These are phyloP conservation scores for Plasmodium chabaudi DNA, from an alignment of 169 alveolate genomes.

Conservation along the genomic window DNA sequence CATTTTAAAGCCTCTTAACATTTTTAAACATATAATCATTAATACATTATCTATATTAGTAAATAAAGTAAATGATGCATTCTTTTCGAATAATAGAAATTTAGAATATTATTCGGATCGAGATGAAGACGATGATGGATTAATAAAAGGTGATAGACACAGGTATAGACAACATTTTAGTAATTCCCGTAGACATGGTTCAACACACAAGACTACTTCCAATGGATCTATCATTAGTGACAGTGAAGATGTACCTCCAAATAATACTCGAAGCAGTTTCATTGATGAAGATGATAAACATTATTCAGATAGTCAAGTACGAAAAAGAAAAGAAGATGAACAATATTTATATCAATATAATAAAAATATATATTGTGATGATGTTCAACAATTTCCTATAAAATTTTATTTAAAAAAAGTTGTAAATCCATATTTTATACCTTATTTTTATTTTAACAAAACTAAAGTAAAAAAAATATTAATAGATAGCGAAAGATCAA, in stretches of 20 bases:
- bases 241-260: too few relatives aligned
- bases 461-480: conserved; percentile 46
- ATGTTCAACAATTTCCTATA: conserved; percentile 28
- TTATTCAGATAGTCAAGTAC: neutral
- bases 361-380: conserved; percentile 66
- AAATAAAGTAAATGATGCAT: conserved; percentile 23
- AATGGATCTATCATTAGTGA: neutral
- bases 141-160: neutral
- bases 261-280: neutral
- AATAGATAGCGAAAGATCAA: conserved; percentile 71
- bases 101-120: neutral
- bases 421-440: conserved; percentile 29
- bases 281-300: neutral
- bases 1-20: conserved; percentile 20
- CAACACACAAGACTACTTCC: neutral
- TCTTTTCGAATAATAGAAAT: conserved; percentile 7
- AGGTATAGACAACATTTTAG: too few relatives aligned
- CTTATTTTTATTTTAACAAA: conserved; percentile 39
- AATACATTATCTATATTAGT: conserved; percentile 7
- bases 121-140: neutral
- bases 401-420: conserved; percentile 59
- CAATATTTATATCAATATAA: conserved; percentile 6
- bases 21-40: conserved; percentile 22
- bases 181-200: too few relatives aligned
- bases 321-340: neutral